Evolutionary conservation across 1,139 yeast genomes (phyloP).

Genomic region (Maudiozyma humilis): DNA sequence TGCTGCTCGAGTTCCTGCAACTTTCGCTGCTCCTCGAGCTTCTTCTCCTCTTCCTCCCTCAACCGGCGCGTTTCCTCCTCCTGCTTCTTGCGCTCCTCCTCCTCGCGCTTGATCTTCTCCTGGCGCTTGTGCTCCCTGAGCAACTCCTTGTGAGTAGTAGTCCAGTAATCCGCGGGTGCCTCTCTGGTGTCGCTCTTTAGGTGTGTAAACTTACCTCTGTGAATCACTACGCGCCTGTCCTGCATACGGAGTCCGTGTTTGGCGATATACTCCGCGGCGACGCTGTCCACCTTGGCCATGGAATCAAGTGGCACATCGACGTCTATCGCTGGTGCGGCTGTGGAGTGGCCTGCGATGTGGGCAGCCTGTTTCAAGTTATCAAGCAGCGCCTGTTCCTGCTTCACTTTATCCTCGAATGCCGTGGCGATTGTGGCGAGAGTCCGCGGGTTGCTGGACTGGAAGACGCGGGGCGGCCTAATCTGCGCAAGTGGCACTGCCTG

Average conservation of each 20-base stretch:
- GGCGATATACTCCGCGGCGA: conserved; percentile 5
- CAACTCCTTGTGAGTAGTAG: conserved; percentile 10
- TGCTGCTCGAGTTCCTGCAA: conserved; percentile 5
- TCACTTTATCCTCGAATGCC: conserved; percentile 11
- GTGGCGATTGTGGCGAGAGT: conserved; percentile 5
- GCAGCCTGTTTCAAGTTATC: conserved; percentile 1
- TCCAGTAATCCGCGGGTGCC: conserved; percentile 30
- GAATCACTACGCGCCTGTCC: conserved; percentile 14
- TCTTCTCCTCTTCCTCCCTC: conserved; percentile 7
- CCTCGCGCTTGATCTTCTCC: conserved; percentile 9
- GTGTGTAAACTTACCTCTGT: conserved; percentile 15
- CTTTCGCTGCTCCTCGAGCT: conserved; percentile 13
- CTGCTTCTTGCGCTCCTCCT: conserved; percentile 3
- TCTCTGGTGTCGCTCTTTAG: conserved; percentile 19
- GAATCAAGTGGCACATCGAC: conserved; percentile 1
- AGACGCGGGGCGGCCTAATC: conserved; percentile 20
- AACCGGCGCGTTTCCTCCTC: conserved; percentile 5
- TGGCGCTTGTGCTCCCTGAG: conserved; percentile 11
- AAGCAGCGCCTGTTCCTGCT: conserved; percentile 4
- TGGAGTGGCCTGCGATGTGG: background rate
- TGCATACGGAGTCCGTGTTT: conserved; percentile 12
- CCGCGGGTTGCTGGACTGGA: conserved; percentile 1
- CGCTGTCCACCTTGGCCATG: conserved; percentile 7
- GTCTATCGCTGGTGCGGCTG: background rate
- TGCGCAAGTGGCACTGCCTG: conserved; percentile 20